Evolutionary conservation across 106 monocot genomes (phyloP).

Genomic region (Apostasia shenzhenica): DNA sequence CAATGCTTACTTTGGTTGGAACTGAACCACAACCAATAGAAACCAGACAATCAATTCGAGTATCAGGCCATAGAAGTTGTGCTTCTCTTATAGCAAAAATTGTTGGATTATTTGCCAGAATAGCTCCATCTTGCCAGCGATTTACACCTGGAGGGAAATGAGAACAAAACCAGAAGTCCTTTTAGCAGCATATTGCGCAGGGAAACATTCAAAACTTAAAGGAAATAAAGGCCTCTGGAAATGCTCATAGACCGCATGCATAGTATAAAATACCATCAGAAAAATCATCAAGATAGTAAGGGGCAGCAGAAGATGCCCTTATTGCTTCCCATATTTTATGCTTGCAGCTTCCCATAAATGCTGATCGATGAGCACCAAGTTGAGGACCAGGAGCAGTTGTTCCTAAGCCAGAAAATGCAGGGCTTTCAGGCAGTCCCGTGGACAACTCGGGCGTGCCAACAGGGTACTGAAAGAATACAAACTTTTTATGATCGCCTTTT

Average conservation of each 20-base stretch:
- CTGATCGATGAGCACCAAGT: slow-evolving; percentile 40
- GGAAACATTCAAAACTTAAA: slow-evolving; percentile 3
- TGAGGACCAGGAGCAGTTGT: slow-evolving; percentile 21
- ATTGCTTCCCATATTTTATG: slow-evolving; percentile 95
- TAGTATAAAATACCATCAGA: slow-evolving; percentile 61
- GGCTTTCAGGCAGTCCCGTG: slow-evolving; percentile 46
- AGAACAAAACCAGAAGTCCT: slow-evolving; percentile 4
- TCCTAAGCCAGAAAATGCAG: slow-evolving; percentile 26
- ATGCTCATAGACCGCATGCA: background rate
- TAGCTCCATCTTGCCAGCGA: slow-evolving; percentile 99
- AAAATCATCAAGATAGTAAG: slow-evolving; percentile 99
- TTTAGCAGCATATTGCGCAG: background rate
- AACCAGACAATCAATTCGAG: slow-evolving; percentile 81
- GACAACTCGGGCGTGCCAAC: slow-evolving; percentile 73
- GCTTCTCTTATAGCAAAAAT: slow-evolving; percentile 97
- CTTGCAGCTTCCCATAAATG: slow-evolving; percentile 94
- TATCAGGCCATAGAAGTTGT: slow-evolving; percentile 95
- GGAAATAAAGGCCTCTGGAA: background rate
- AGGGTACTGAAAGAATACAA: slow-evolving; percentile 63
- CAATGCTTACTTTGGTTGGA: slow-evolving; percentile 66
- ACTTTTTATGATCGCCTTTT: too few relatives aligned
- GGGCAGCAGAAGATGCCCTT: slow-evolving; percentile 99
- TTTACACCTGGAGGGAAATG: slow-evolving; percentile 49
- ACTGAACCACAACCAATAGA: slow-evolving; percentile 94
- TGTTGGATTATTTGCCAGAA: slow-evolving; percentile 97